These are phyloP conservation scores for Atalantia buxifolia DNA, from an alignment of 345 rosid genomes.

Conservation along the genomic window DNA sequence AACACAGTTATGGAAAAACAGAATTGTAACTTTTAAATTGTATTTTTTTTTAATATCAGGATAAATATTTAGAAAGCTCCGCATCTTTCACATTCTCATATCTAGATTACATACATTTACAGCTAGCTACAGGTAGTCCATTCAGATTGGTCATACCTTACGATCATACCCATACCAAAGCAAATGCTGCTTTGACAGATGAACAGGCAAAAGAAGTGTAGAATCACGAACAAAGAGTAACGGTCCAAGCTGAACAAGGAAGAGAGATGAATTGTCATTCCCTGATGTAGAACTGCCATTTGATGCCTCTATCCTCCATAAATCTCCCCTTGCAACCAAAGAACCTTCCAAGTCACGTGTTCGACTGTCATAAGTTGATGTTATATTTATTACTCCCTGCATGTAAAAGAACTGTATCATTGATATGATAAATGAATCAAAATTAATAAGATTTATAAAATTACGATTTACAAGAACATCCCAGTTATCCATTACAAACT, in stretches of 20 bases:
- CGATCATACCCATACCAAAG: slow-evolving; percentile 98
- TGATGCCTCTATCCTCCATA: slow-evolving; percentile 93
- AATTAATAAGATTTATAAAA: background rate
- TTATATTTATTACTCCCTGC: slow-evolving; percentile 73
- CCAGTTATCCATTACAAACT: background rate
- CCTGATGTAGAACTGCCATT: slow-evolving; percentile 58
- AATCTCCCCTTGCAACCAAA: slow-evolving; percentile 88
- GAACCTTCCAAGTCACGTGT: slow-evolving; percentile 69
- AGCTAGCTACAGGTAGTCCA: background rate
- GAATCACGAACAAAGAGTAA: slow-evolving; percentile 81
- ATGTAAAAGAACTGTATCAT: slow-evolving; percentile 13
- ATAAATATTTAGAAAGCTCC: background rate
- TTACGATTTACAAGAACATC: background rate
- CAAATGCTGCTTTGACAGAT: slow-evolving; percentile 92
- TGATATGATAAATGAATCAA: background rate
- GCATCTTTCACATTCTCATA: background rate
- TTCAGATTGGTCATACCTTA: slow-evolving; percentile 53
- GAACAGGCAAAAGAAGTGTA: slow-evolving; percentile 86
- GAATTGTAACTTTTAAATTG: background rate
- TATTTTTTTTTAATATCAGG: background rate
- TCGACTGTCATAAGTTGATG: slow-evolving; percentile 78
- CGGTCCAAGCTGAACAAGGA: slow-evolving; percentile 95
- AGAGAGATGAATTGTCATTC: slow-evolving; percentile 71
- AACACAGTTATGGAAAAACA: background rate
- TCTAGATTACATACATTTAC: background rate